These are phyloP conservation scores for Fimicolochytrium jonesii DNA, from an alignment of 192 early-diverging fungal species.

Conservation along the genomic window DNA sequence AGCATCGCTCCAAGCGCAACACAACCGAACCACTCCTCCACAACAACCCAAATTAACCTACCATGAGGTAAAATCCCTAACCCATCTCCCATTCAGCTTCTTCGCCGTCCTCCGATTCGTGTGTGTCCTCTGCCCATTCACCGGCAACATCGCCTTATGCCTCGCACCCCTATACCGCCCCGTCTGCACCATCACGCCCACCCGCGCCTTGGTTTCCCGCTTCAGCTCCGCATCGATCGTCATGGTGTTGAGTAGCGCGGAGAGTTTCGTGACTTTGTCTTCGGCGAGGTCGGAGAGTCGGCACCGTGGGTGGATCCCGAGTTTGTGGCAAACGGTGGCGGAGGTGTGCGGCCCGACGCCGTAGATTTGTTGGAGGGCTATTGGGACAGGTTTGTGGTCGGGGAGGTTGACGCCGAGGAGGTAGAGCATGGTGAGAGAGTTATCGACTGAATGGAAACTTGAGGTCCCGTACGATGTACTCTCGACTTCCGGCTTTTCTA, in stretches of 20 bases:
- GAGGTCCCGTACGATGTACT: no score
- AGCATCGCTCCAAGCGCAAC: no score
- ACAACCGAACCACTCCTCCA: no score
- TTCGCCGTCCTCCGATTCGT: constrained; percentile 87
- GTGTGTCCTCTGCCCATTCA: constrained; percentile 81
- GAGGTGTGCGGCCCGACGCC: constrained; percentile 81
- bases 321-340: constrained; percentile 64
- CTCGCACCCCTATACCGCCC: constrained; percentile 70
- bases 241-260: constrained; percentile 82
- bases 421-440: constrained; percentile 65
- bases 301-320: constrained; percentile 81
- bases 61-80: no score
- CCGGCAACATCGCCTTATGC: constrained; percentile 83
- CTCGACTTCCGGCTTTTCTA: no score
- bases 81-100: constrained; percentile 62
- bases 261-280: constrained; percentile 80
- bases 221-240: constrained; percentile 67
- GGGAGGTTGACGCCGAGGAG: constrained; percentile 93
- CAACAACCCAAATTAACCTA: no score
- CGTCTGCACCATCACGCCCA: constrained; percentile 64
- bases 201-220: constrained; percentile 64
- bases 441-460: no score
- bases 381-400: constrained; percentile 78
- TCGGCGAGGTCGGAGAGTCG: constrained; percentile 86
- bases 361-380: constrained; percentile 84